Base-by-base conservation (phyloP, 768 basidiomycete species). In the Serendipita sp. region DNA sequence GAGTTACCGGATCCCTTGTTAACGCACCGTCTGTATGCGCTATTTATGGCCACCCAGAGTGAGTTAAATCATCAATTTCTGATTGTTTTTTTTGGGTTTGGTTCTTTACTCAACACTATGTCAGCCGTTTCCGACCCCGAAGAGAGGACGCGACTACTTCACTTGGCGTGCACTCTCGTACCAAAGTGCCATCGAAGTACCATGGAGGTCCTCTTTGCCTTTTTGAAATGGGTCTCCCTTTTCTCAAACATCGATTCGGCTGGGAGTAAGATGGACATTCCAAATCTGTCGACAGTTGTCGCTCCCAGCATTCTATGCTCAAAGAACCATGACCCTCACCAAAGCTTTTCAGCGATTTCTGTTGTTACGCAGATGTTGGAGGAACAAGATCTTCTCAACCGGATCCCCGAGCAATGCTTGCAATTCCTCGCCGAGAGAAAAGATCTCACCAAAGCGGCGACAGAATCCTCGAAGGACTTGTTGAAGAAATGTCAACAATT, bases 221-320 rank as follows among this genome's bases (percentile, higher is more conserved):
- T 99, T 77, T 79, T 99, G 67, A 96, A 96, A 74, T 99, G 96
- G 96, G 96, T 99, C 9, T 94, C 95, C 9, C 95, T 93, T 1
- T 99, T 99, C 72, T 92, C 96, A 56, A 95, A 99, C 73, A 83
- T 94, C 77, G 94, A 97, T 69, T 89, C 90, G 70, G 97, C 94
- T 0, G 94, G 94, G 43, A 94, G 90, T 75, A 94, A 95, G 76
- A 99, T 99, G 96, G 96, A 99, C 73, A 77, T 98, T 53, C 80
- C 80, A 16, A 99, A 99, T 72, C 80, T 99, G 67, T 92, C 96
- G 38, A 97, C 92, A 7, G 95, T 98, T 73, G 94, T 98, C 68
- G 87, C 88, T 69, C 96, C 96, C 22, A 97, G 91, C 69, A 97
- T 99, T 66, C 82, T 99, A 38, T 97, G 94, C 72, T 72, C 77